Evolutionary conservation across 129 eudicot genomes (phyloP), one percentile per base, ranked within the genome.

Genomic region (Dittrichia graveolens): DNA sequence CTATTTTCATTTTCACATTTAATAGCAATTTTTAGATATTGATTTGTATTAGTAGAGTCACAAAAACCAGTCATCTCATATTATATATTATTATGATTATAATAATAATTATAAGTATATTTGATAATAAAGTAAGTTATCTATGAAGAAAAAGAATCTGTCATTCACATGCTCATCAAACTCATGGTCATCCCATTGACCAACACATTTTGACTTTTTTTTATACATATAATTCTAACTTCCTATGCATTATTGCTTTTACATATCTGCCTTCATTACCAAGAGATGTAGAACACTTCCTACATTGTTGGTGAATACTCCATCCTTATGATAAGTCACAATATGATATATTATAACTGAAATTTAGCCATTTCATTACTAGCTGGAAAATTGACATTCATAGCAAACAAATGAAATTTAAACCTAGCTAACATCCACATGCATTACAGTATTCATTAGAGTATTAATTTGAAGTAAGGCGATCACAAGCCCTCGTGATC

Each of bases 101-200:
- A 24, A 24, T 24, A 24, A 24, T 24, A 0, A 24, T 24, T 24
- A 24, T 24, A 24, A 24, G 31, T 24, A 24, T 0, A 56, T 53
- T 12, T 13, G 12, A 42, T 45, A 14, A n/a, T 50, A 49, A 52
- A 50, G 37, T 4, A 15, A 12, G 75, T 55, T 71, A 43, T 41
- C 34, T 70, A 12, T 71, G 31, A 24, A 24, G 31, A 24, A 24
- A 71, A 41, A 65, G 6, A 50, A 38, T 53, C 49, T 39, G 15
- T 39, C 12, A 49, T 49, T 67, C 73, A 67, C 73, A 49, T 67
- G 73, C 46, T 48, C 35, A 48, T 49, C 11, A 35, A 67, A 35
- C 35, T 67, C 61, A 67, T 34, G 37, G 47, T 45, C 16, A 67
- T 7, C 34, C 37, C 4, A 48, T 55, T 11, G 24, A 41, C 35